Evolutionary conservation across 225 moss, liverwort and hornwort genomes (phyloP).

Genomic region (Antitrichia curtipendula): DNA sequence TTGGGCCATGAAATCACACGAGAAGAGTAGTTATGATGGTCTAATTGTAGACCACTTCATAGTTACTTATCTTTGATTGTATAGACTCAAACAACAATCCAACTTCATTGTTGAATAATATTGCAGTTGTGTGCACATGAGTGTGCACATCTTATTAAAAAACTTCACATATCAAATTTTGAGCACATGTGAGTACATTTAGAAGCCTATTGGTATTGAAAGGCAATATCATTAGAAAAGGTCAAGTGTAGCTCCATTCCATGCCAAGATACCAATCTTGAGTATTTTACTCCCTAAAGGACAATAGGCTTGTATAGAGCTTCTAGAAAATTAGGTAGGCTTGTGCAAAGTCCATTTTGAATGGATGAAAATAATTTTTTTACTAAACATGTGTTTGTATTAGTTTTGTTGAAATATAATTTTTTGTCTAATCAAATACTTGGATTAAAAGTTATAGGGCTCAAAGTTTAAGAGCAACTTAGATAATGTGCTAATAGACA

Average conservation of each 20-base stretch:
- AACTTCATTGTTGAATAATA: background rate
- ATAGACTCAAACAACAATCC: background rate
- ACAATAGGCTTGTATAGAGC: rapidly evolving
- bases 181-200: background rate
- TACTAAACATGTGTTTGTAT: rapidly evolving
- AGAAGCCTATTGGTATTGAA: background rate
- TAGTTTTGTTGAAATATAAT: background rate
- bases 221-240: background rate
- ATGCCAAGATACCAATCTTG: background rate
- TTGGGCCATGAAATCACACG: background rate
- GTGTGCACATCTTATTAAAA: background rate
- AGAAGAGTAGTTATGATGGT: background rate
- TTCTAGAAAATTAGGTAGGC: rapidly evolving
- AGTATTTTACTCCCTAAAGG: background rate
- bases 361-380: background rate
- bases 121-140: background rate
- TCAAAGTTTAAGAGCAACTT: background rate
- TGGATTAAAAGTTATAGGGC: background rate
- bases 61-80: background rate
- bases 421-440: background rate
- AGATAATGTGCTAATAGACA: rapidly evolving
- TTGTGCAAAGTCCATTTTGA: background rate
- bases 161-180: background rate
- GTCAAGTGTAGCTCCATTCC: background rate
- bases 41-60: background rate